Base-by-base conservation (phyloP, 2,329 filamentous ascomycete species). In the Ophiostoma novo-ulmi region DNA sequence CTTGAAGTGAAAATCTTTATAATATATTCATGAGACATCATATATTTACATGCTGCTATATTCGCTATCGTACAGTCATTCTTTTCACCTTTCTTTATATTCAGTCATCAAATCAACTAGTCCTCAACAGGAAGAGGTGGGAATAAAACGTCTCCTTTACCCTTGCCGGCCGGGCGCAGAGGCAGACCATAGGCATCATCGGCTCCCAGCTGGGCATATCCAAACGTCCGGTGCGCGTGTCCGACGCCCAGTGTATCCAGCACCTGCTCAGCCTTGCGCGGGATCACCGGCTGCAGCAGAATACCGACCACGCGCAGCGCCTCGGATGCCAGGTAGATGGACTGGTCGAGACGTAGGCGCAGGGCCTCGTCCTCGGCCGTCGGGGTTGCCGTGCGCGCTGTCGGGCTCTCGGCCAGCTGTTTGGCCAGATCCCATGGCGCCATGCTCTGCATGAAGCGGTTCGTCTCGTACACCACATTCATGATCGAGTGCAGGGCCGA, bases 201-300 rank as follows among this genome's bases (percentile, higher is more conserved):
- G 10, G 80, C 83, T 1, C 88, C 88, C 38, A 89, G 80, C 36
- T 74, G 77, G 5, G 92, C 90, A 77, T 88, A 85, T 22, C 85
- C 81, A 72, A 93, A 85, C 0, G 82, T 85, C 71, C 94, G 85
- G 69, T 85, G 86, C 11, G 85, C 83, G 10, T 82, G 78, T 3
- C 82, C 80, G 5, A 99, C 93, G 1, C 91, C 90, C 10, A 99
- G 82, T 76, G 90, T 85, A 77, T 97, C 90, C 0, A 99, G 85
- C 41, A 97, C 80, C 74, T 87, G 81, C 13, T 80, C 80, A 66
- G 92, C 86, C 79, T 96, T 97, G 58, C 82, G 83, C 0, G 95
- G 95, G 85, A 99, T 97, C 77, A 94, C 92, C 1, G 95, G 93
- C 79, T 97, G 94, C 64, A 99, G 82, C 66, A 98, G 82, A 75